Evolutionary conservation across 805 yeast genomes (phyloP).

Genomic region (Wickerhamiella azyma): DNA sequence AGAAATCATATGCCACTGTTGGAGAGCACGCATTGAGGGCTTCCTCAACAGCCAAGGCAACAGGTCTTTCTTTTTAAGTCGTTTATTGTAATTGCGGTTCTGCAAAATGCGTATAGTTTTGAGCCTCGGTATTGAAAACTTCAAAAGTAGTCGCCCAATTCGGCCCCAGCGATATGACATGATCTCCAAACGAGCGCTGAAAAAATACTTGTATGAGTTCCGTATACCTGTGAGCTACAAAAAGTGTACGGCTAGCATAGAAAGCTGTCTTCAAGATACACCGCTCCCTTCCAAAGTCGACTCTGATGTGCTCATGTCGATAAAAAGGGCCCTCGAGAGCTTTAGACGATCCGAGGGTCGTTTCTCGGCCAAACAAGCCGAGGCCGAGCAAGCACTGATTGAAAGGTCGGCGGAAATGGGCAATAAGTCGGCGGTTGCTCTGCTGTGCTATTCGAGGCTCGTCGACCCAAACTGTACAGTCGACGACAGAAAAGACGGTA

Average conservation of each 20-base stretch:
- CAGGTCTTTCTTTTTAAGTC: too few relatives aligned
- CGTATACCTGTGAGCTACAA: slow-evolving; percentile 19
- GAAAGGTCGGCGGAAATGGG: slow-evolving; percentile 79
- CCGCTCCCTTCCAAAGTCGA: slow-evolving; percentile 34
- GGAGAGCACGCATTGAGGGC: too few relatives aligned
- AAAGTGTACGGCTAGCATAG: slow-evolving; percentile 13
- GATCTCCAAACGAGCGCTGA: slow-evolving; percentile 13
- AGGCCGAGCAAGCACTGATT: slow-evolving; percentile 57
- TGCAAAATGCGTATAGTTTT: too few relatives aligned
- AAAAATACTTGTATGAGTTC: slow-evolving; percentile 19
- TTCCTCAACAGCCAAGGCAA: too few relatives aligned
- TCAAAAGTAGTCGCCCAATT: too few relatives aligned
- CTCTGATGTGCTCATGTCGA: slow-evolving; percentile 48
- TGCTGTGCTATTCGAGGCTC: slow-evolving; percentile 56
- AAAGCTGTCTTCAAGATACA: slow-evolving; percentile 14
- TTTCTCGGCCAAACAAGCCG: slow-evolving; percentile 40
- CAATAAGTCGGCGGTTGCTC: slow-evolving; percentile 63
- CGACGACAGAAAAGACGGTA: slow-evolving; percentile 55
- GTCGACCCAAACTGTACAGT: slow-evolving; percentile 26
- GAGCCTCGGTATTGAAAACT: too few relatives aligned
- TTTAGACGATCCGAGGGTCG: slow-evolving; percentile 49
- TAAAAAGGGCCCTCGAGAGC: slow-evolving; percentile 52
- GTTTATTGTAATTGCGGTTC: too few relatives aligned
- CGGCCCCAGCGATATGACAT: background rate
- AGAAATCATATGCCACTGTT: too few relatives aligned